A percentile compares a stretch with the other conserved stretches of the same genome.
Evolutionary conservation across 1,284 basidiomycete species (phyloP).

Genomic region (Schizophyllum amplum): DNA sequence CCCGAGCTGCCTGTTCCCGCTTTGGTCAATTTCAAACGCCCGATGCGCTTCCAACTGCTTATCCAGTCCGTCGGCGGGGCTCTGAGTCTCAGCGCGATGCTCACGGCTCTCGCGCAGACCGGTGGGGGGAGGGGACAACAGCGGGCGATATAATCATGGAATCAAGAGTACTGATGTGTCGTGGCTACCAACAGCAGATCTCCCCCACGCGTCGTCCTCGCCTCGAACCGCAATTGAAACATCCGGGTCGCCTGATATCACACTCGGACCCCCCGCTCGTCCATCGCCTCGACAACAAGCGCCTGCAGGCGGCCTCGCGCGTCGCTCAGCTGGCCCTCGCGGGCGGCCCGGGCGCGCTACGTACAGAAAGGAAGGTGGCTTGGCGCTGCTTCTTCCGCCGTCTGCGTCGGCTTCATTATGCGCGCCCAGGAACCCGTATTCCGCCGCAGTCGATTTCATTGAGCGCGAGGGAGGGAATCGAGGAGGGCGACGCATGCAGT

Average conservation of each 20-base stretch:
- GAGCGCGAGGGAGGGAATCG: neutral
- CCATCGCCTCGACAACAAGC: neutral
- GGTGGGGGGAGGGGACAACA: no score
- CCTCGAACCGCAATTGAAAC: neutral
- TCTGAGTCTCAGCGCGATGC: no score
- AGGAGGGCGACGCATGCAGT: no score
- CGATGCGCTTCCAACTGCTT: no score
- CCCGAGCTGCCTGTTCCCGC: no score
- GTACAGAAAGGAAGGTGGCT: no score
- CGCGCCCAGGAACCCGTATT: neutral
- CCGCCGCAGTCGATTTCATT: neutral
- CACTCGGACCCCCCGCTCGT: neutral
- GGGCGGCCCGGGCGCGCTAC: no score
- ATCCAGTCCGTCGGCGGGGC: no score
- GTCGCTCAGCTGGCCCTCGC: no score
- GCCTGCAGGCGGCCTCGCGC: neutral
- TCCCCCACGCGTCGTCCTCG: neutral
- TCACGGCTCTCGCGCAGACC: no score
- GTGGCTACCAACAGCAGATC: neutral
- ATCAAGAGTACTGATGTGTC: neutral
- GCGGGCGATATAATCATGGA: neutral
- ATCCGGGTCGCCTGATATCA: neutral
- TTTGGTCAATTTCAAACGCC: no score
- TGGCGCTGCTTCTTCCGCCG: no score
- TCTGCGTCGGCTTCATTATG: neutral